These are phyloP conservation scores for Mycena amicta DNA, from an alignment of 768 basidiomycete species.

Conservation along the genomic window DNA sequence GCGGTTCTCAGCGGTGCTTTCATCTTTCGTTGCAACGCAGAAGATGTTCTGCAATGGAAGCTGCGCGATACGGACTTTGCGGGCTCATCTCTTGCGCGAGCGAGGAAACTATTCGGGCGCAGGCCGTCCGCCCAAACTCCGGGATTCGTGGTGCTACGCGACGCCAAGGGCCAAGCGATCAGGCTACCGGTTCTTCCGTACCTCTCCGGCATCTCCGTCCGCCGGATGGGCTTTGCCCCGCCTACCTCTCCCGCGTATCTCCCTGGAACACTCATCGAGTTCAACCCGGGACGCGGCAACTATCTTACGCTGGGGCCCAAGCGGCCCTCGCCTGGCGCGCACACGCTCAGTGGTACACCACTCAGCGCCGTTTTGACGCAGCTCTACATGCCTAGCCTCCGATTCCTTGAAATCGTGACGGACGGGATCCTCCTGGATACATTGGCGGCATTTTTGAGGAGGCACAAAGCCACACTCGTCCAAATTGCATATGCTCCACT, in stretches of 20 bases:
- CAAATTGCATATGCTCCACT: not conserved
- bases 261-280: not conserved
- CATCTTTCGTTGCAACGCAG: not conserved
- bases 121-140: too few species aligned
- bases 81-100: too few species aligned
- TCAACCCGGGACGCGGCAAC: not conserved
- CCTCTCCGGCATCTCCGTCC: not conserved
- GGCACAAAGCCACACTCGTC: not conserved
- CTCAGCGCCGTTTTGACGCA: not conserved
- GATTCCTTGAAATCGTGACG: not conserved
- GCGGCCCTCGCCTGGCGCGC: too few species aligned
- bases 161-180: too few species aligned
- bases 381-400: not conserved
- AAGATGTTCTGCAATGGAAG: conserved; percentile 2
- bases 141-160: too few species aligned
- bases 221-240: not conserved
- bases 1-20: not conserved
- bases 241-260: not conserved
- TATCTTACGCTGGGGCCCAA: not conserved
- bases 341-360: not conserved
- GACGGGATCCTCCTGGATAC: not conserved
- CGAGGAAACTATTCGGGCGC: too few species aligned
- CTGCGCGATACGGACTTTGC: not conserved
- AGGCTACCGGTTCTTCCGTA: too few species aligned
- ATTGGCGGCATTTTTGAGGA: not conserved